Conservation (phyloP, 768 basidiomycete species). For the Porpolomopsis calyptriformis region DNA sequence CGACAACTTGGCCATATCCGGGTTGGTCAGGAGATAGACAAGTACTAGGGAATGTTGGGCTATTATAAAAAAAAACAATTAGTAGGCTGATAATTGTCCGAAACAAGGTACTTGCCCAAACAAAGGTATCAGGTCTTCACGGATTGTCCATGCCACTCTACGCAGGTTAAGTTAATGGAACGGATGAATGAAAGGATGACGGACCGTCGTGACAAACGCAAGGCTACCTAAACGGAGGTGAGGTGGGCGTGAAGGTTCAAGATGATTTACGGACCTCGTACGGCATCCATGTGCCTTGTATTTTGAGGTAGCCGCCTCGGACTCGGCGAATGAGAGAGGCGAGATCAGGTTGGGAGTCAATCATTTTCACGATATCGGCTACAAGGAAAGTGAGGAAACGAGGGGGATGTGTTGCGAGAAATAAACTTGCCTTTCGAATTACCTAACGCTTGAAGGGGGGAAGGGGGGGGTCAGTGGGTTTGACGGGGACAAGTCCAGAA, state of each 20-base stretch:
- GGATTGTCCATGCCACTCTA: conserved; percentile 84
- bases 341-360: conserved; percentile 84
- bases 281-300: conserved; percentile 92
- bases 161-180: conserved; percentile 8
- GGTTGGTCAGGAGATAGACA: conserved; percentile 80
- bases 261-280: conserved; percentile 50
- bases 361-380: conserved; percentile 91
- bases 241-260: conserved; percentile 8
- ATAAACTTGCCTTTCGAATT: conserved; percentile 67
- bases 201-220: conserved; percentile 69
- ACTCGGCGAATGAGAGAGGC: conserved; percentile 75
- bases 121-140: conserved; percentile 75
- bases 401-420: not conserved
- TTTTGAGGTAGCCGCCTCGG: conserved; percentile 81
- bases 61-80: conserved; percentile 22
- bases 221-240: conserved; percentile 48
- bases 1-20: conserved; percentile 77
- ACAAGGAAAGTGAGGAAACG: conserved; percentile 13
- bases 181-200: conserved; percentile 19
- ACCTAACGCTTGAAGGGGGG: conserved; percentile 48
- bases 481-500: not conserved
- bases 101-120: conserved; percentile 52
- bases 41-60: conserved; percentile 74
- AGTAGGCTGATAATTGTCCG: conserved; percentile 7
- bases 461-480: not conserved